phyloP scores from a whole-genome alignment of 495 filamentous ascomycete species.

The Daldinia bambusicola region DNA sequence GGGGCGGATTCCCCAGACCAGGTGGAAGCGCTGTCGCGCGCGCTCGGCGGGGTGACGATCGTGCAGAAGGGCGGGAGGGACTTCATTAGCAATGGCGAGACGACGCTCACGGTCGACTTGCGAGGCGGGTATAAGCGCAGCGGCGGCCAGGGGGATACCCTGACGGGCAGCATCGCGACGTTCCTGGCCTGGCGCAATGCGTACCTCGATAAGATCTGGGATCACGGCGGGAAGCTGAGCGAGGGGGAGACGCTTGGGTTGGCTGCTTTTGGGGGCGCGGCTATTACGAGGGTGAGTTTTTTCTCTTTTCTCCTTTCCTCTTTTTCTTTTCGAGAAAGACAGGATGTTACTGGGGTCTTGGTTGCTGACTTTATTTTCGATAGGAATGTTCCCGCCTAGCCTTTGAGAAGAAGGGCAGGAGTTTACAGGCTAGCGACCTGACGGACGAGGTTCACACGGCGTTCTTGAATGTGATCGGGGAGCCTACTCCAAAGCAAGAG shows the following conservation, averaged over 20 bases:
- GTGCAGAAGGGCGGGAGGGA: slow-evolving; percentile 90
- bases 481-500: slow-evolving; percentile 37
- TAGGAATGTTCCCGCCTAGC: slow-evolving; percentile 88
- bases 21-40: slow-evolving; percentile 77
- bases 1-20: slow-evolving; percentile 61
- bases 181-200: slow-evolving; percentile 87
- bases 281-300: slow-evolving; percentile 75
- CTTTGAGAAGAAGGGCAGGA: slow-evolving; percentile 86
- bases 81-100: slow-evolving; percentile 82
- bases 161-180: slow-evolving; percentile 90
- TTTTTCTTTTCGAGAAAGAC: no score
- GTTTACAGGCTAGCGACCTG: slow-evolving; percentile 92
- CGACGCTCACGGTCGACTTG: slow-evolving; percentile 76
- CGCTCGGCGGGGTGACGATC: slow-evolving; percentile 88
- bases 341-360: background rate
- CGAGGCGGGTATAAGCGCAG: slow-evolving; percentile 87
- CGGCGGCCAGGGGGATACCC: slow-evolving; percentile 94
- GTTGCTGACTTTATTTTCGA: slow-evolving; percentile 24
- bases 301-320: no score
- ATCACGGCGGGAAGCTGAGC: slow-evolving; percentile 67
- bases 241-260: slow-evolving; percentile 75
- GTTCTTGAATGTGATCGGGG: slow-evolving; percentile 83
- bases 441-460: slow-evolving; percentile 88
- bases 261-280: slow-evolving; percentile 85
- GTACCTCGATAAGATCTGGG: slow-evolving; percentile 87